Evolutionary conservation across 495 filamentous ascomycete species (phyloP).

Genomic region (Penicillium parvum): DNA sequence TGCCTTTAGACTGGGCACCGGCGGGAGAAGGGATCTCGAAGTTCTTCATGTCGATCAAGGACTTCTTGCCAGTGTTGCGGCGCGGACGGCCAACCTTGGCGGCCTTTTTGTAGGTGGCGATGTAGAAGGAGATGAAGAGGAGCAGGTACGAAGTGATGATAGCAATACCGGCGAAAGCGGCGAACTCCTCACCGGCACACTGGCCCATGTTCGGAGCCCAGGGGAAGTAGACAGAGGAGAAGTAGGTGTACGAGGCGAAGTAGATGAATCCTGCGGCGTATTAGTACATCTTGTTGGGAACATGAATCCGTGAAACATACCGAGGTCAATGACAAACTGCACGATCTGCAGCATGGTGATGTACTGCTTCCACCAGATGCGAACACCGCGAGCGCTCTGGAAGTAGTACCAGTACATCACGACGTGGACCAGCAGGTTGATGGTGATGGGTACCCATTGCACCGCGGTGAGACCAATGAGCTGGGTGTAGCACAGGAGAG

Average conservation of each 20-base stretch:
- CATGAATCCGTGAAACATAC: conserved; percentile 23
- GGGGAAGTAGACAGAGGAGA: conserved; percentile 86
- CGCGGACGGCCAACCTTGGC: conserved; percentile 55
- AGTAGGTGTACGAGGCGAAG: conserved; percentile 93
- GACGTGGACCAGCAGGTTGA: conserved; percentile 68
- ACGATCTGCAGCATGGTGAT: conserved; percentile 55
- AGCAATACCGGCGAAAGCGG: conserved; percentile 86
- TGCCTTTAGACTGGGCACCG: conserved; percentile 18
- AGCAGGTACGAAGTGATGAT: conserved; percentile 92
- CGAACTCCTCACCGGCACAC: conserved; percentile 96
- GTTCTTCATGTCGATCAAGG: conserved; percentile 52
- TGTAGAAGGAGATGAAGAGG: conserved; percentile 98
- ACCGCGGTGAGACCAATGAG: conserved; percentile 64
- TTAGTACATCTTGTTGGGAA: conserved; percentile 7
- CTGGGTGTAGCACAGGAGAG: conserved; percentile 68
- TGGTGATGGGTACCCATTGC: conserved; percentile 63
- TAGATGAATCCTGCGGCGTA: conserved; percentile 71
- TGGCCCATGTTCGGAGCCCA: conserved; percentile 75
- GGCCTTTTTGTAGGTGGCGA: conserved; percentile 91
- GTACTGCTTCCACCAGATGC: conserved; percentile 60
- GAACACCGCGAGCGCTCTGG: conserved; percentile 54
- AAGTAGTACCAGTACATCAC: conserved; percentile 68
- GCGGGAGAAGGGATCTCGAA: conserved; percentile 43
- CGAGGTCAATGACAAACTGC: conserved; percentile 57
- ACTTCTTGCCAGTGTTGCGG: conserved; percentile 49